These are phyloP conservation scores for Rhododendron simsii DNA, from an alignment of 148 eudicot genomes.

Conservation along the genomic window DNA sequence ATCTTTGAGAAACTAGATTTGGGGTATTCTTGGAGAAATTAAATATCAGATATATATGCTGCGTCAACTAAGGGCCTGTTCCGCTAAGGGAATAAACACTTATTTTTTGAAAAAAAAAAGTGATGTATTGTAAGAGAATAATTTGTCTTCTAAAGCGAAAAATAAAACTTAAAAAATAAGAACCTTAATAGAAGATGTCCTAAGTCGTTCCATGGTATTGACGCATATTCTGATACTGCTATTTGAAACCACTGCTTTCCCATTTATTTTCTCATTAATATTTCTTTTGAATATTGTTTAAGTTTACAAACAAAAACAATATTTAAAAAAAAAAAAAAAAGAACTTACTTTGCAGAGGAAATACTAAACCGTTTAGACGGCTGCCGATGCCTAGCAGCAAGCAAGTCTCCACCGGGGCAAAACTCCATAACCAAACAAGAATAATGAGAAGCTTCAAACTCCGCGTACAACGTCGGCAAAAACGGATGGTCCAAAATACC, in stretches of 20 bases:
- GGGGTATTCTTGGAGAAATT: too few species aligned
- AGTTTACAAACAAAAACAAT: neutral
- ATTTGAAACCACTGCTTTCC: too few species aligned
- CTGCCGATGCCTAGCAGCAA: conserved; percentile 55
- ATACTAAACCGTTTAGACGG: conserved; percentile 45
- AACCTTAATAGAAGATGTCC: too few species aligned
- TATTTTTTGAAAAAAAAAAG: too few species aligned
- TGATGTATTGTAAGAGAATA: too few species aligned
- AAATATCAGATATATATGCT: too few species aligned
- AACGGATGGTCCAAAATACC: conserved; percentile 76
- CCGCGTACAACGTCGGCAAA: conserved; percentile 75
- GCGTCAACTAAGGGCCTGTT: neutral
- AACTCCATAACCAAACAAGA: conserved; percentile 84
- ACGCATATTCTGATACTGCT: too few species aligned
- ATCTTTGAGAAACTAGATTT: too few species aligned
- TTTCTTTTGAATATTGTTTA: neutral
- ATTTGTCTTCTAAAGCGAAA: too few species aligned
- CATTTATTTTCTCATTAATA: neutral
- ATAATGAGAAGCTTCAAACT: conserved; percentile 79
- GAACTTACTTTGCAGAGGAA: conserved; percentile 62
- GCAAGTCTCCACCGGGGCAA: conserved; percentile 78
- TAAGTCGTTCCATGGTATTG: too few species aligned
- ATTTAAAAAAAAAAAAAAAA: neutral
- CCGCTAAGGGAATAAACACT: neutral
- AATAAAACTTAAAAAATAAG: too few species aligned